Evolutionary conservation across 257 asterid species (phyloP).

Genomic region (Lantana camara): DNA sequence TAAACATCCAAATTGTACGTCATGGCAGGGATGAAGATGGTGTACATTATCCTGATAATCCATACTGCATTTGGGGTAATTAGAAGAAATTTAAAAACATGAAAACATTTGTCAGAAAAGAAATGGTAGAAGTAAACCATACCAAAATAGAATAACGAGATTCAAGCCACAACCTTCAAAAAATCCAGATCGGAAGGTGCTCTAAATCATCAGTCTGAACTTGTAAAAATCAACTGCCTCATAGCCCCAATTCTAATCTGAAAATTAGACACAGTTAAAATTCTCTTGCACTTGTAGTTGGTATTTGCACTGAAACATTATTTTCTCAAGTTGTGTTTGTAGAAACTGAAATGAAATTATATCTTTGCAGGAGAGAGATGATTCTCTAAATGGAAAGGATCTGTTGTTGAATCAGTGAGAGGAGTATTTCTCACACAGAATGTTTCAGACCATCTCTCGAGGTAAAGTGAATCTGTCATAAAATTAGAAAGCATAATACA

Average conservation of each 20-base stretch:
- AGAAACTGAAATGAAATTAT: constrained; percentile 25
- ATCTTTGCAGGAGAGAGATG: constrained; percentile 74
- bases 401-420: constrained; percentile 83
- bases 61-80: neutral
- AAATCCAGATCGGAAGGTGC: neutral
- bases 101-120: neutral
- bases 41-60: neutral
- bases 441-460: constrained; percentile 87
- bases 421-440: constrained; percentile 92
- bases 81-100: neutral
- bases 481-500: constrained; percentile 11
- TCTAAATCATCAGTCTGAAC: neutral
- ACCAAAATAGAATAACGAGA: neutral
- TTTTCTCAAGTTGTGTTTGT: neutral
- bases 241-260: neutral
- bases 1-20: too few species aligned
- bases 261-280: neutral
- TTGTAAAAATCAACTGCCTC: neutral
- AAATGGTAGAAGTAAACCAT: neutral
- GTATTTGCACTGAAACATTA: neutral
- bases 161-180: neutral
- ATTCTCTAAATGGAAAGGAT: constrained; percentile 85
- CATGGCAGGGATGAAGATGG: too few species aligned
- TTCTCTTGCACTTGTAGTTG: neutral
- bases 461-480: constrained; percentile 43